Evolutionary conservation across 2,329 filamentous ascomycete genomes (phyloP).

Genomic region (Pyrenochaeta sp.): DNA sequence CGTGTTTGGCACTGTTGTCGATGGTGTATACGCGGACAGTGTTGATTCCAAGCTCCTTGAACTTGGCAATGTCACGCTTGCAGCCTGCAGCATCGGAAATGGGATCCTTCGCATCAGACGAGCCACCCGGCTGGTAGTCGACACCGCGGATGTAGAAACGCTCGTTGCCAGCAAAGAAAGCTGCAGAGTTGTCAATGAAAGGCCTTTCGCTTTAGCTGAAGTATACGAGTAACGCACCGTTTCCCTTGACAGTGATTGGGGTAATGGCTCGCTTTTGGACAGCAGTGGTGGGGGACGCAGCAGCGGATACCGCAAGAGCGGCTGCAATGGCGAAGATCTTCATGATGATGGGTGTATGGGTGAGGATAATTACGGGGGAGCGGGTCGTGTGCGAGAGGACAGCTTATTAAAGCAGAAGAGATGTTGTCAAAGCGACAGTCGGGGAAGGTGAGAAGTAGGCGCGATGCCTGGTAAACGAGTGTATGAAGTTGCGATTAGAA

Average conservation of each 20-base stretch:
- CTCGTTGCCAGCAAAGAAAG: conserved; percentile 69
- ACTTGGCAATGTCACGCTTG: conserved; percentile 80
- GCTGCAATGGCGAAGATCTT: conserved; percentile 61
- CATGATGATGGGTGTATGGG: conserved; percentile 52
- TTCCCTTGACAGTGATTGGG: conserved; percentile 69
- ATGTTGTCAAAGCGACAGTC: conserved; percentile 8
- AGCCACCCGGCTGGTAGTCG: conserved; percentile 73
- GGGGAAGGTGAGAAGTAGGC: neutral
- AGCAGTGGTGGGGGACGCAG: conserved; percentile 52
- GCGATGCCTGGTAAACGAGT: conserved; percentile 16
- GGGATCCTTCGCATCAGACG: conserved; percentile 73
- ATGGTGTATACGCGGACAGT: conserved; percentile 92
- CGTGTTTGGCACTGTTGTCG: conserved; percentile 84
- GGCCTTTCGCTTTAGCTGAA: neutral
- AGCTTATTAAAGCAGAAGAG: conserved; percentile 5
- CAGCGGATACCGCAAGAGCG: conserved; percentile 56
- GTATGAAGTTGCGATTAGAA: conserved; percentile 17
- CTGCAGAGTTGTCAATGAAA: conserved; percentile 38
- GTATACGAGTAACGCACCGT: conserved; percentile 53
- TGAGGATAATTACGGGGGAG: conserved; percentile 15
- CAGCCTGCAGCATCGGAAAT: conserved; percentile 76
- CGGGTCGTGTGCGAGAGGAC: conserved; percentile 6
- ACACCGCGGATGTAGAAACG: conserved; percentile 70
- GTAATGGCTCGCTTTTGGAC: conserved; percentile 56
- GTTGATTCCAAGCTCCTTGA: conserved; percentile 88